Conservation (phyloP, 768 basidiomycete genomes). For the Rubroboletus pulcherrimus region DNA sequence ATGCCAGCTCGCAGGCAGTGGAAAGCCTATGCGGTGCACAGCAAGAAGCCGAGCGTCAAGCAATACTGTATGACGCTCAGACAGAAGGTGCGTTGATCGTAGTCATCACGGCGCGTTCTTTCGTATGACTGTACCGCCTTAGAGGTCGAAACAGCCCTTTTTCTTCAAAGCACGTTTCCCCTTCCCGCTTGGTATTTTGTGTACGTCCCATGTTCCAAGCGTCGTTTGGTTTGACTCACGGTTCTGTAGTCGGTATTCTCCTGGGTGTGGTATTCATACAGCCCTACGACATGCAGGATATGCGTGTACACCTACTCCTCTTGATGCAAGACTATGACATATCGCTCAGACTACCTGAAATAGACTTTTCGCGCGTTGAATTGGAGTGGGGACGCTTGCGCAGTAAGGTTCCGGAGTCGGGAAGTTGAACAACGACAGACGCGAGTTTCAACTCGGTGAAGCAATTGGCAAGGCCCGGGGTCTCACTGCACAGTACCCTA, state of each 20-base stretch:
- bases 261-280: conserved; percentile 65
- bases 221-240: not conserved
- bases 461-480: conserved; percentile 54
- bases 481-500: conserved; percentile 67
- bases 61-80: conserved; percentile 25
- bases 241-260: conserved; percentile 54
- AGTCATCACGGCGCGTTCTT: not conserved
- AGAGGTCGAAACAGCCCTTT: conserved; percentile 18
- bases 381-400: conserved; percentile 66
- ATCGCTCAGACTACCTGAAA: conserved; percentile 54
- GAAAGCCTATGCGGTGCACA: conserved; percentile 13
- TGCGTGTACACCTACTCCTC: conserved; percentile 64
- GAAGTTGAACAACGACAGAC: conserved; percentile 76
- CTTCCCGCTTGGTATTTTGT: conserved; percentile 68
- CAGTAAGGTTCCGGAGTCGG: conserved; percentile 74
- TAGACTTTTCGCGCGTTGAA: conserved; percentile 68
- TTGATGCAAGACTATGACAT: conserved; percentile 71
- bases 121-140: not conserved
- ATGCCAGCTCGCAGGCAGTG: not conserved
- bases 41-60: conserved; percentile 22
- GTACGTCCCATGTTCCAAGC: conserved; percentile 35
- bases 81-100: conserved; percentile 11
- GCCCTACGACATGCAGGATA: conserved; percentile 60
- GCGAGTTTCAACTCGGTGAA: conserved; percentile 78
- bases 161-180: conserved; percentile 45